Evolutionary conservation across 148 eudicot species (phyloP), one percentile per base, ranked within the genome.

Genomic region (Drosera capensis): DNA sequence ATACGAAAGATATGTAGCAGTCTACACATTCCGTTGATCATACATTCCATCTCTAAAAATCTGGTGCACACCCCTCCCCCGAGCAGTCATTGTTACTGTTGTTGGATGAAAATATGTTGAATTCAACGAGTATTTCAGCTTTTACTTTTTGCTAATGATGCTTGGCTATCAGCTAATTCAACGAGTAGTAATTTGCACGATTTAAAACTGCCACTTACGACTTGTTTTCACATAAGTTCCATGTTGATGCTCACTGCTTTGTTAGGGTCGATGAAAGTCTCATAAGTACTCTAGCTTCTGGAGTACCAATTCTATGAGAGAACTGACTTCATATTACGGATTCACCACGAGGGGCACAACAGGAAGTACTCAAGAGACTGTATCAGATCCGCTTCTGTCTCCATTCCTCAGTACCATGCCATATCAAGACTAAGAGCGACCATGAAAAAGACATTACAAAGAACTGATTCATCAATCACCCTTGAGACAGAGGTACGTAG

Each of bases 311-410:
- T 36, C 79, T 3, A 52, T 68, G 11, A 38, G 70, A 59, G 75
- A 70, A 25, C 37, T 68, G 30, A 67, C 59, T 31, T 68, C 69
- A 7, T 64, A 58, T 30, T 42, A 61, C 35, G 65, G 78, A 24
- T 36, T 63, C 30, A 61, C 52, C 49, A 46, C 57, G 28, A 51
- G 30, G 37, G 38, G 35, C 31, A 55, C 56, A 17, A 43, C 52
- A 23, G 58, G 47, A 14, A 56, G 54, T 60, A 23, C 20, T 3
- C 20, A n/a, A 15, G 86, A 70, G 49, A 39, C 65, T 42, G n/a
- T n/a, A 20, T 70, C 83, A 17, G 94, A 88, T 67, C 86, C 83
- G 1, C 70, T 80, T 47, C 73, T 83, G n/a, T 78, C 79, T 7
- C 71, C 80, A 14, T 87, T 83, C 65, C 50, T 79, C 17, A 63